Conservation (phyloP, 257 asterid genomes). For the Plectranthus barbatus region DNA sequence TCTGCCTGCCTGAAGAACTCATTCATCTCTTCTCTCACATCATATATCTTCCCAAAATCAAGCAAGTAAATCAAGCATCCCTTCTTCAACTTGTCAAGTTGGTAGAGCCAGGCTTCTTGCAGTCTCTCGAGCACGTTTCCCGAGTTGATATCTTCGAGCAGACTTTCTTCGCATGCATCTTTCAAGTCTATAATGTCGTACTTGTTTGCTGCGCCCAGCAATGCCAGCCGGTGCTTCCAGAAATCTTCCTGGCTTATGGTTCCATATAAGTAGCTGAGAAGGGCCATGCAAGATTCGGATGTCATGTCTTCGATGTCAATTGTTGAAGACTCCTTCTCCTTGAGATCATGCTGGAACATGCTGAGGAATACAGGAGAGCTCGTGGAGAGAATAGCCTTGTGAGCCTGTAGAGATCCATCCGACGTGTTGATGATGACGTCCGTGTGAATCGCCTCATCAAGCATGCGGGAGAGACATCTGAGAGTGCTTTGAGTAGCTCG, state of each 20-base stretch:
- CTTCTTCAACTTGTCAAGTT: slow-evolving; percentile 66
- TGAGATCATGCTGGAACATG: slow-evolving; percentile 84
- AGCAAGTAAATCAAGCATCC: slow-evolving; percentile 82
- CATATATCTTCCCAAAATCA: slow-evolving; percentile 87
- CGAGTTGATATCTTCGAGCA: slow-evolving; percentile 73
- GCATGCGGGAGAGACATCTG: slow-evolving; percentile 79
- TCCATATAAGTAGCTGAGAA: slow-evolving; percentile 77
- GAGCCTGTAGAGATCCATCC: slow-evolving; percentile 62
- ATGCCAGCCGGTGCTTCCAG: slow-evolving; percentile 83
- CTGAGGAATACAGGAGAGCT: slow-evolving; percentile 84
- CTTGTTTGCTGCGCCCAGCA: slow-evolving; percentile 85
- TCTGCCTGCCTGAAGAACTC: slow-evolving; percentile 67
- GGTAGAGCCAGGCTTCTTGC: slow-evolving; percentile 96
- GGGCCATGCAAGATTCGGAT: slow-evolving; percentile 70
- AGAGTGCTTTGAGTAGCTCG: slow-evolving; percentile 65
- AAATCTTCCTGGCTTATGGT: slow-evolving; percentile 70
- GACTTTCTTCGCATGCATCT: slow-evolving; percentile 86
- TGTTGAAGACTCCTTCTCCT: slow-evolving; percentile 80
- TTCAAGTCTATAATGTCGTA: slow-evolving; percentile 67
- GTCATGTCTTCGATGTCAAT: slow-evolving; percentile 81
- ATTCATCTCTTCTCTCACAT: slow-evolving; percentile 67
- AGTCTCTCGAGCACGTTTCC: slow-evolving; percentile 86
- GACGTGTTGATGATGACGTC: slow-evolving; percentile 79
- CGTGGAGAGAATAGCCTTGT: slow-evolving; percentile 76
- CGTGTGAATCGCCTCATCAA: slow-evolving; percentile 64